Percentiles rank a stretch among this genome's conserved stretches.
These are phyloP conservation scores for Diaporthe batatas DNA, from an alignment of 2,329 filamentous ascomycete genomes.

Conservation along the genomic window DNA sequence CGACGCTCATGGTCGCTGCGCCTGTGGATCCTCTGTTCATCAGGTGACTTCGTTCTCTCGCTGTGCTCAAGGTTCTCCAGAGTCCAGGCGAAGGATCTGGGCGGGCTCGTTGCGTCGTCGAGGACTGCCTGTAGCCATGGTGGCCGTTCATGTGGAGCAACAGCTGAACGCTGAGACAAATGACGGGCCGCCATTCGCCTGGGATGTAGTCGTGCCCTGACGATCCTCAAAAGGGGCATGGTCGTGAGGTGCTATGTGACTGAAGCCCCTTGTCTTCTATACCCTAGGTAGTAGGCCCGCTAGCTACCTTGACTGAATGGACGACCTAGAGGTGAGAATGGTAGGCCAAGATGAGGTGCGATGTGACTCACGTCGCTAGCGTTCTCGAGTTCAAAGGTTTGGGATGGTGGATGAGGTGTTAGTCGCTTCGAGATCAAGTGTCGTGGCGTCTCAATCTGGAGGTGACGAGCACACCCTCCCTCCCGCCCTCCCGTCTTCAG, in stretches of 20 bases:
- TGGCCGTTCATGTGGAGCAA: slow-evolving; percentile 30
- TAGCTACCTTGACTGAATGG: slow-evolving; percentile 1
- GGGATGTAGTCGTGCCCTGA: neutral
- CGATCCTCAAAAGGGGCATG: slow-evolving; percentile 31
- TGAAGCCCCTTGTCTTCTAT: slow-evolving; percentile 6
- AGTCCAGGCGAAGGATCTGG: slow-evolving; percentile 45
- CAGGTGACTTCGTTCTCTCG: slow-evolving; percentile 14
- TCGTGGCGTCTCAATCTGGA: slow-evolving; percentile 4
- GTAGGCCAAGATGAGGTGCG: neutral
- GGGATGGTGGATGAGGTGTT: neutral
- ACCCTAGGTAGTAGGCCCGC: neutral
- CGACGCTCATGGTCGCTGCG: slow-evolving; percentile 52
- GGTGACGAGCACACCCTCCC: neutral
- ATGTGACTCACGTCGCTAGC: neutral
- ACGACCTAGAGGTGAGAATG: neutral
- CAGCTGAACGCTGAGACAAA: slow-evolving; percentile 8
- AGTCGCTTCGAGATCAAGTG: neutral
- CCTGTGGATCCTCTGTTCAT: slow-evolving; percentile 40
- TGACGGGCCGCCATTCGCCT: slow-evolving; percentile 2
- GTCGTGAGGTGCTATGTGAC: slow-evolving; percentile 15
- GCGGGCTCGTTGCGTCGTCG: slow-evolving; percentile 37
- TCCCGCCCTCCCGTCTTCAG: slow-evolving; percentile 4
- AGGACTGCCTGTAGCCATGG: slow-evolving; percentile 42
- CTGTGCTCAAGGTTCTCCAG: slow-evolving; percentile 40
- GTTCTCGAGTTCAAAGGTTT: neutral